Base-by-base conservation (phyloP, 345 rosid genomes). In the Euphorbia lathyris region DNA sequence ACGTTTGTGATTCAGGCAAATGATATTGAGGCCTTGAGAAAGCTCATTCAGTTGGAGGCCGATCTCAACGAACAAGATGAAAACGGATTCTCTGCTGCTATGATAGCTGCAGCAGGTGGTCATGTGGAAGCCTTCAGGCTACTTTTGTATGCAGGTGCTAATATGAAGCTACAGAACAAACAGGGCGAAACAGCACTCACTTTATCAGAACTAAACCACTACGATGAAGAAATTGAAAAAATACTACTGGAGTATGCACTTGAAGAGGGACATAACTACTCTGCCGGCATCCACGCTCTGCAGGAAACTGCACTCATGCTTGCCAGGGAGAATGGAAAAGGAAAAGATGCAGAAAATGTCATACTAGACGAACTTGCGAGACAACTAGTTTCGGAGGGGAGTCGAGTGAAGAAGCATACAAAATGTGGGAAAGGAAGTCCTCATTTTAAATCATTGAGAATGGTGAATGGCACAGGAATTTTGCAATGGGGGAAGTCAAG, bases 161-260 rank as follows among this genome's bases (percentile, higher is more conserved):
- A 92, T 53, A 83, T 95, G n/a, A 87, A 86, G 81, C 88, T 95
- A 3, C 48, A 52, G 4, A 95, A 87, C 83, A 87, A 84, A 72
- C 78, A 79, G 3, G 94, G 94, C 0, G 78, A 88, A 70, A 88
- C 90, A 16, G 98, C 96, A 26, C 80, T 88, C 32, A 81, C 83
- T 48, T 69, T 95, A 45, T 86, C 97, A 4, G 86, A 86, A 57
- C 69, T 77, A 70, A 90, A 84, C 71, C 89, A 81, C 34, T 73
- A 85, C 14, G 85, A 86, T 0, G 90, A 92, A 77, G 73, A 74
- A 59, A 80, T 95, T 13, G 99, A 92, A 87, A 92, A 87, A 79
- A 97, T 92, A 73, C 84, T 92, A 94, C 91, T 95, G 14, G 94
- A 90, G 69, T 89, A 80, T 63, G 91, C 94, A 22, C 90, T 92